phyloP scores from a whole-genome alignment of 352 stramenopile genomes.

The Thalassiosira mediterranea region DNA sequence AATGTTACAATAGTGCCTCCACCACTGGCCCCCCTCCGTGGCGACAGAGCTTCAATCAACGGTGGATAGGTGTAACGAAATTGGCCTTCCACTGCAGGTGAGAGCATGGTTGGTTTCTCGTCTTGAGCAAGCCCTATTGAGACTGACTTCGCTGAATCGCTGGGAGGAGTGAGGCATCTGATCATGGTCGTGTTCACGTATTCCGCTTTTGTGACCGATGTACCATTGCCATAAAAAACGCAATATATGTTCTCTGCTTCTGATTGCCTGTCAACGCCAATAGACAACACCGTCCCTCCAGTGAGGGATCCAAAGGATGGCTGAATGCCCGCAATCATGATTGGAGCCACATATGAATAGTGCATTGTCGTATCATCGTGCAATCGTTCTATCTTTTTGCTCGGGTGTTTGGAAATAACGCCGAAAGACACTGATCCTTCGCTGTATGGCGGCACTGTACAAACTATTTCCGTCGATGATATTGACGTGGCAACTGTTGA shows the following conservation, averaged over 20 bases:
- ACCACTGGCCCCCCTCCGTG: not conserved
- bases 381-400: slow-evolving; percentile 6
- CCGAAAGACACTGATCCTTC: slow-evolving; percentile 13
- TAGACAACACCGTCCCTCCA: slow-evolving; percentile 21
- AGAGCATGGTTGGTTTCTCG: slow-evolving; percentile 11
- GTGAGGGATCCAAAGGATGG: slow-evolving; percentile 22
- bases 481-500: slow-evolving; percentile 12
- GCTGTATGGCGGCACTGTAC: slow-evolving; percentile 16
- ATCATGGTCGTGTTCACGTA: not conserved
- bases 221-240: slow-evolving; percentile 15
- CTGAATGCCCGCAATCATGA: slow-evolving; percentile 20
- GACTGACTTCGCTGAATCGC: not conserved
- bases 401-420: slow-evolving; percentile 8
- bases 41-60: slow-evolving; percentile 15
- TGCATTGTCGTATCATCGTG: slow-evolving; percentile 13
- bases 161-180: not conserved
- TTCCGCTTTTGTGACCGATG: not conserved
- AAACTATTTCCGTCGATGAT: slow-evolving; percentile 16
- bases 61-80: slow-evolving; percentile 28
- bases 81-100: slow-evolving; percentile 1
- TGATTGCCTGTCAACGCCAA: slow-evolving; percentile 7
- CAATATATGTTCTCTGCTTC: slow-evolving; percentile 13
- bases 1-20: slow-evolving; percentile 32
- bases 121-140: slow-evolving; percentile 31
- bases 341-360: slow-evolving; percentile 28